These are phyloP conservation scores for Auriscalpium vulgare DNA, from an alignment of 768 basidiomycete species.

Conservation along the genomic window DNA sequence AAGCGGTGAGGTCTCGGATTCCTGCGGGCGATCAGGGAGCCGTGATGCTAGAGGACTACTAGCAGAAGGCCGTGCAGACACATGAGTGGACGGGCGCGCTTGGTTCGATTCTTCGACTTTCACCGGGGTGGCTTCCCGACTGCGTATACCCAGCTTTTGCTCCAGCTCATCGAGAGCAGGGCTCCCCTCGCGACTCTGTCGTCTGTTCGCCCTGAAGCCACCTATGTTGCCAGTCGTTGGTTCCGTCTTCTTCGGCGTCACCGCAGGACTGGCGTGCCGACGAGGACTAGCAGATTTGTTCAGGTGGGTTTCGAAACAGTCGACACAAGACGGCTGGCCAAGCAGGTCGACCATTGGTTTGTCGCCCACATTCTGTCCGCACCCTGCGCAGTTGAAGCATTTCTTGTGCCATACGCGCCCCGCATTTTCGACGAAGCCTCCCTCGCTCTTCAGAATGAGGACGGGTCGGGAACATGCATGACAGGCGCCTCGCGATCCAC, in stretches of 20 bases:
- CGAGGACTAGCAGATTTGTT: conserved; percentile 34
- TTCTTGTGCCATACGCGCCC: conserved; percentile 74
- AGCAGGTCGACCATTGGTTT: conserved; percentile 77
- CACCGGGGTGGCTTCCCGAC: conserved; percentile 16
- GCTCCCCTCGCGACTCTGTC: conserved; percentile 21
- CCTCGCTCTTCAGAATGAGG: conserved; percentile 67
- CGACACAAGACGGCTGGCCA: conserved; percentile 69
- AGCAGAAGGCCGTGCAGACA: background rate
- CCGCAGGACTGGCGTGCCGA: conserved; percentile 25
- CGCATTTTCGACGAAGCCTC: conserved; percentile 65
- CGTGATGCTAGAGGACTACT: background rate
- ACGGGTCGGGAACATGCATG: conserved; percentile 62
- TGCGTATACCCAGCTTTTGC: conserved; percentile 24
- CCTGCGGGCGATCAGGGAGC: background rate
- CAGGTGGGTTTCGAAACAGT: conserved; percentile 75
- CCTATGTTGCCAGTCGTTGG: conserved; percentile 30
- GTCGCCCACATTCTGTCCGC: conserved; percentile 65
- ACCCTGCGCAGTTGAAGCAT: conserved; percentile 72
- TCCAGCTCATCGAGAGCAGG: conserved; percentile 29
- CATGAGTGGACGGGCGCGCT: background rate
- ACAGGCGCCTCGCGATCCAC: conserved; percentile 74
- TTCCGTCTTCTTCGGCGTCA: conserved; percentile 20
- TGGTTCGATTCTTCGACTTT: conserved; percentile 3
- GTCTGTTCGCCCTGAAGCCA: conserved; percentile 30
- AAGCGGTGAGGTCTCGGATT: background rate